Evolutionary conservation across 495 filamentous ascomycete genomes (phyloP).

Genomic region (Penicillium coffeae): DNA sequence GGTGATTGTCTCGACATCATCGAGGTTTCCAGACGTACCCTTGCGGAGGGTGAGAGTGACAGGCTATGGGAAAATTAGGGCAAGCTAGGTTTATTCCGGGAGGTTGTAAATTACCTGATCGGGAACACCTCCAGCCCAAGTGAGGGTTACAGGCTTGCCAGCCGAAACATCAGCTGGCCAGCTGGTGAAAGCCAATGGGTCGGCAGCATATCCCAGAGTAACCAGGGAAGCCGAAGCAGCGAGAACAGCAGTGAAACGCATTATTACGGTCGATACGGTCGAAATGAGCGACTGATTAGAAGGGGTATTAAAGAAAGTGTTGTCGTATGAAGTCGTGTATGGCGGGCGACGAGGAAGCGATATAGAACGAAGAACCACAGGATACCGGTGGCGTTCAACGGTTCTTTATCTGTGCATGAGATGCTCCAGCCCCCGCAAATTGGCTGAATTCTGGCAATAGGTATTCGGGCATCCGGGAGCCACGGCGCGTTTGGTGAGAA

Average conservation of each 20-base stretch:
- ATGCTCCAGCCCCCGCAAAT: constrained; percentile 13
- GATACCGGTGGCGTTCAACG: constrained; percentile 18
- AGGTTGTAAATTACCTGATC: constrained; percentile 11
- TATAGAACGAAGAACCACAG: background rate
- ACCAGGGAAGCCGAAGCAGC: constrained; percentile 28
- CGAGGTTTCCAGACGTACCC: constrained; percentile 34
- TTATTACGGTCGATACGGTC: constrained; percentile 4
- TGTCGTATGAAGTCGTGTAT: constrained; percentile 1
- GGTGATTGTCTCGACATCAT: constrained; percentile 39
- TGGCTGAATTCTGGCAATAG: constrained; percentile 10
- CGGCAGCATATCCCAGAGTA: constrained; percentile 24
- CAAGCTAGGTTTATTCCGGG: background rate
- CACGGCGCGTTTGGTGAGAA: constrained; percentile 13
- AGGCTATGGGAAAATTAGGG: constrained; percentile 19
- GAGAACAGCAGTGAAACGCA: constrained; percentile 31
- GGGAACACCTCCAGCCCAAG: constrained; percentile 36
- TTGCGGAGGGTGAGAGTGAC: constrained; percentile 44
- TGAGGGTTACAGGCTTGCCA: constrained; percentile 37
- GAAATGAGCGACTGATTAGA: background rate
- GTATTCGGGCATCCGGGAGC: constrained; percentile 17
- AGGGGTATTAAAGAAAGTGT: constrained; percentile 18
- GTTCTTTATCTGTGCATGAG: constrained; percentile 17
- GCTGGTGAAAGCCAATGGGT: constrained; percentile 39
- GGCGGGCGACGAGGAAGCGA: constrained; percentile 3
- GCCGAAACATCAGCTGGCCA: constrained; percentile 38